Base-by-base conservation (phyloP, 306 rosid species). In the Luffa aegyptiaca region DNA sequence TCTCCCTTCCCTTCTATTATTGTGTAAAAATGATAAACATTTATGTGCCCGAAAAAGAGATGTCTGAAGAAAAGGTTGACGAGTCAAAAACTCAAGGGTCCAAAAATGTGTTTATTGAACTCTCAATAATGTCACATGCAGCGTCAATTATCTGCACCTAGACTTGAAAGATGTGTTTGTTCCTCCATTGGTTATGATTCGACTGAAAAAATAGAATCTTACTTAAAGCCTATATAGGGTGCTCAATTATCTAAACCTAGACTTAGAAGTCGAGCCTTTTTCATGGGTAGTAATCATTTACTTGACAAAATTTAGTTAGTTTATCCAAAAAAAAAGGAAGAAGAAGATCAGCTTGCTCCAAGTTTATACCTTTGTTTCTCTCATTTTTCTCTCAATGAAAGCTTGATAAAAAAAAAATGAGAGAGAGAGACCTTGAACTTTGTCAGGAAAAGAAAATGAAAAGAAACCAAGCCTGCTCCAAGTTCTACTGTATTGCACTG, bases 71-170 rank as follows among this genome's bases (percentile, higher is more conserved):
- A 46, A n/a, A 48, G 21, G 20, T 71, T 46, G 58, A 48, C 20
- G 16, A 3, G 39, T 69, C 53, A 18, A n/a, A 44, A 69, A 46
- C 12, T 41, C n/a, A 69, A 44, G 10, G n/a, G 18, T 72, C 58
- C 58, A 72, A 72, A 14, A 46, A 48, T 21, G 35, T 72, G 77
- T 26, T 48, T 26, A 6, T 69, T n/a, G 5, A 5, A 42, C n/a
- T 69, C 18, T 12, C 75, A 70, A 70, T 70, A 70, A 45, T 70
- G 39, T 69, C 76, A 70, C 76, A 70, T 70, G 76, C 76, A 70
- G 6, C 76, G 5, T 45, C 76, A 10, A 44, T 70, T 70, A 44
- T 44, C 75, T 10, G 18, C 20, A 44, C 53, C 37, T 44, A 12
- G 56, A 12, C n/a, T 44, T 44, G 39, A 70, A 70, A 70, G 39